Evolutionary conservation across 805 yeast genomes (phyloP).

Genomic region (Wickerhamiella australiensis): DNA sequence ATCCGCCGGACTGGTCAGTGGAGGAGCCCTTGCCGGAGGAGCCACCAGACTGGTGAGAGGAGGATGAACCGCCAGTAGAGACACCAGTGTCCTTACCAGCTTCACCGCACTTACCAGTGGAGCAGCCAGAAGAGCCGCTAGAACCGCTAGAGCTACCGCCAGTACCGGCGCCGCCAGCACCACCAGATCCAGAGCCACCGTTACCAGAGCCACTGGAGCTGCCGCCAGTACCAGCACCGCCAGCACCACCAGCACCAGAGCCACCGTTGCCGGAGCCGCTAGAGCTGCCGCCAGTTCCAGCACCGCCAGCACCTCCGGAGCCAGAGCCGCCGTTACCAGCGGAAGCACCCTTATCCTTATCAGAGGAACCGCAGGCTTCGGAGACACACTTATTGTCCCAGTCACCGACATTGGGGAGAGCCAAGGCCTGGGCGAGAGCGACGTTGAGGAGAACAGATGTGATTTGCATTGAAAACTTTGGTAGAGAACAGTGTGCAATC

Average conservation of each 20-base stretch:
- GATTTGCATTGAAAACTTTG: constrained; percentile 5
- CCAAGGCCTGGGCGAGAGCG: constrained; percentile 6
- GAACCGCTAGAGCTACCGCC: background rate
- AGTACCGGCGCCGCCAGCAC: background rate
- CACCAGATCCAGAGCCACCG: background rate
- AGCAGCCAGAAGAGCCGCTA: background rate
- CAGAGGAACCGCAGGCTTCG: background rate
- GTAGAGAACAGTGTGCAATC: background rate
- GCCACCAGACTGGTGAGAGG: background rate
- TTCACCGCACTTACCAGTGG: background rate
- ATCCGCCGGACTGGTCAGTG: background rate
- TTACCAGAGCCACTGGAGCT: background rate
- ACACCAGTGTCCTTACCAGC: background rate
- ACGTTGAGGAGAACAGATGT: constrained; percentile 3
- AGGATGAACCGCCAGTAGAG: background rate
- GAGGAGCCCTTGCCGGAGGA: background rate
- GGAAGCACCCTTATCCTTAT: background rate
- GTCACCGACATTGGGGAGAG: background rate
- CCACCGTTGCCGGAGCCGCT: constrained; percentile 2
- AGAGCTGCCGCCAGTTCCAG: background rate
- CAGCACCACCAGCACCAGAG: background rate
- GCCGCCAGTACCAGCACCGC: background rate
- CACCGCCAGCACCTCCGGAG: background rate
- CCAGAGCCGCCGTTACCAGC: background rate
- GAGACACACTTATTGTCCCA: background rate